Evolutionary conservation across 2,329 filamentous ascomycete species (phyloP).

Genomic region (Phoma sp.): DNA sequence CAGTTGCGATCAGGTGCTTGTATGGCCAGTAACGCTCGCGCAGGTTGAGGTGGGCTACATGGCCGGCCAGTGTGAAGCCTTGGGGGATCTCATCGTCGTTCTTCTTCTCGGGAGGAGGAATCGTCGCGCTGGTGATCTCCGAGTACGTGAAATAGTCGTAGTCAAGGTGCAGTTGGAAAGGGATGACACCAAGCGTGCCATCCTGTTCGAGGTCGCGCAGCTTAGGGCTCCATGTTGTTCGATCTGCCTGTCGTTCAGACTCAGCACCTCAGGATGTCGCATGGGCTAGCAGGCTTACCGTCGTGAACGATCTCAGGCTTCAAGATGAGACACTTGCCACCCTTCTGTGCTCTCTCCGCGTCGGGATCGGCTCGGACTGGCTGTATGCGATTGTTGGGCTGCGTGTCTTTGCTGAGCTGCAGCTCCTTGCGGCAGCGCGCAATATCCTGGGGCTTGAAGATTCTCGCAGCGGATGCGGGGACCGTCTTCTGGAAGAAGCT

Average conservation of each 20-base stretch:
- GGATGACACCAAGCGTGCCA: constrained; percentile 72
- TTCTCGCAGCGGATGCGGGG: constrained; percentile 76
- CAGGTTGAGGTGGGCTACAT: constrained; percentile 94
- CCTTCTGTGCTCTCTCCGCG: constrained; percentile 57
- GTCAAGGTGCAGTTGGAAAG: constrained; percentile 75
- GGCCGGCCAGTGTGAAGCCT: constrained; percentile 87
- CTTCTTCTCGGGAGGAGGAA: constrained; percentile 72
- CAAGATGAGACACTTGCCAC: constrained; percentile 55
- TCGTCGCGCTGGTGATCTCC: constrained; percentile 80
- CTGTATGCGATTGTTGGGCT: constrained; percentile 68
- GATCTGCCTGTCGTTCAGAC: constrained; percentile 59
- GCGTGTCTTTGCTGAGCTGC: constrained; percentile 67
- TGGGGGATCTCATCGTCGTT: constrained; percentile 80
- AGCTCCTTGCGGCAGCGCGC: constrained; percentile 72
- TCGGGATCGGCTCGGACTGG: constrained; percentile 67
- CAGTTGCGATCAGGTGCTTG: constrained; percentile 82
- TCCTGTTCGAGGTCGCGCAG: constrained; percentile 71
- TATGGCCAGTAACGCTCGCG: constrained; percentile 82
- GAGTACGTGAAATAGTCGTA: constrained; percentile 89
- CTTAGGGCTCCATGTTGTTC: constrained; percentile 76
- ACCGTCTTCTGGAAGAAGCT: constrained; percentile 80
- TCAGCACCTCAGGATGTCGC: constrained; percentile 32
- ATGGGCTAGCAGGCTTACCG: constrained; percentile 35
- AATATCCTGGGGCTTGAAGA: constrained; percentile 78
- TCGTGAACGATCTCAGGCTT: constrained; percentile 50